These are phyloP conservation scores for Rubia tinctorum DNA, from an alignment of 305 asterid genomes.

Conservation along the genomic window DNA sequence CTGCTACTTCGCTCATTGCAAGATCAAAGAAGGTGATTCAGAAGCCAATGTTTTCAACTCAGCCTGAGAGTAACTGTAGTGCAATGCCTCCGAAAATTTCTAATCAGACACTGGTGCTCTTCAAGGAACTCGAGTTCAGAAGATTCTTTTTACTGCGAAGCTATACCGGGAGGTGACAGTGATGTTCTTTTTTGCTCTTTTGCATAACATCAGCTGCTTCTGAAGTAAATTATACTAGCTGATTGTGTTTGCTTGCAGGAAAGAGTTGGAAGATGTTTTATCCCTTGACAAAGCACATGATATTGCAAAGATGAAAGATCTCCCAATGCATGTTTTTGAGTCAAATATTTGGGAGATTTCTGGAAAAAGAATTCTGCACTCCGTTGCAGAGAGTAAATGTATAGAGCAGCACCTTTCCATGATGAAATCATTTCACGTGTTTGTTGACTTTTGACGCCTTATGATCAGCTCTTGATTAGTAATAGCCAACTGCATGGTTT, in stretches of 20 bases:
- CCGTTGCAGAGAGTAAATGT: neutral
- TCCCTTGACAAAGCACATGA: neutral
- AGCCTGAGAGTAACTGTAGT: neutral
- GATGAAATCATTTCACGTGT: neutral
- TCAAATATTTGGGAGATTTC: neutral
- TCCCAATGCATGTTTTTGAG: neutral
- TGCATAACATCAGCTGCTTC: neutral
- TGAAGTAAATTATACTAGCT: neutral
- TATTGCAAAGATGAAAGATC: conserved; percentile 17
- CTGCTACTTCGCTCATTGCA: neutral
- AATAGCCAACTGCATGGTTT: neutral
- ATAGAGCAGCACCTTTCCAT: neutral
- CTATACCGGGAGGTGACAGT: neutral
- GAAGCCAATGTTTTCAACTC: neutral
- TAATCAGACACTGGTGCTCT: neutral
- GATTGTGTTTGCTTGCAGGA: neutral
- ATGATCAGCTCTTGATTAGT: neutral
- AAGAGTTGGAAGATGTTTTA: neutral
- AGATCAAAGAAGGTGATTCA: neutral
- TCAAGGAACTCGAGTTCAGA: neutral
- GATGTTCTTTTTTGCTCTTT: neutral
- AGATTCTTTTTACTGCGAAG: neutral
- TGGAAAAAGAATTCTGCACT: neutral
- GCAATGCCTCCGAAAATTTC: neutral
- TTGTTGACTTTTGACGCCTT: neutral